These are phyloP conservation scores for Kregervanrija pseudodelftensis DNA, from an alignment of 805 yeast species.

Conservation along the genomic window DNA sequence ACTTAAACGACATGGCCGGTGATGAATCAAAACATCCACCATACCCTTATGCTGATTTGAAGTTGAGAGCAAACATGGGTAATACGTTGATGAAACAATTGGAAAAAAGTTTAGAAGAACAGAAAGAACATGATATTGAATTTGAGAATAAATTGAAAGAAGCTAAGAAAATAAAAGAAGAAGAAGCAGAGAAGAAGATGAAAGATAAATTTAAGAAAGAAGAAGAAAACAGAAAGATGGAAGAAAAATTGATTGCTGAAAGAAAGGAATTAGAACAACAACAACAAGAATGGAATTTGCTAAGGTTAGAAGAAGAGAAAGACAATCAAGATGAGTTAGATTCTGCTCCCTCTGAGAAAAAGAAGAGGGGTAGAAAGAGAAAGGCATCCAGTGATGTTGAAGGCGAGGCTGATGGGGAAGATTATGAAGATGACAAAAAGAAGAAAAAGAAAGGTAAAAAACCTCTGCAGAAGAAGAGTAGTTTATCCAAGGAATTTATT, in stretches of 20 bases:
- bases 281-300: constrained; percentile 47
- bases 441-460: constrained; percentile 10
- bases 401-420: constrained; percentile 10
- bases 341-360: constrained; percentile 26
- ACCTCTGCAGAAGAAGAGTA: constrained; percentile 16
- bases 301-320: constrained; percentile 28
- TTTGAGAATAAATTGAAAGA: constrained; percentile 57
- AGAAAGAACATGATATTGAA: constrained; percentile 54
- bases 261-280: constrained; percentile 46
- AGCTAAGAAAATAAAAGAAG: constrained; percentile 58
- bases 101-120: constrained; percentile 64
- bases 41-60: constrained; percentile 70
- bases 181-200: constrained; percentile 39
- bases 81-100: constrained; percentile 68
- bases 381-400: constrained; percentile 13
- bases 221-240: constrained; percentile 39
- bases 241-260: constrained; percentile 36
- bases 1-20: constrained; percentile 53
- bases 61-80: constrained; percentile 83
- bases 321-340: constrained; percentile 29
- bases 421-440: constrained; percentile 7
- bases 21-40: constrained; percentile 52
- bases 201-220: constrained; percentile 39
- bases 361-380: constrained; percentile 22
- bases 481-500: constrained; percentile 22